Base-by-base conservation (phyloP, 1,284 basidiomycete genomes). In the Melampsora abietis-canadensis region DNA sequence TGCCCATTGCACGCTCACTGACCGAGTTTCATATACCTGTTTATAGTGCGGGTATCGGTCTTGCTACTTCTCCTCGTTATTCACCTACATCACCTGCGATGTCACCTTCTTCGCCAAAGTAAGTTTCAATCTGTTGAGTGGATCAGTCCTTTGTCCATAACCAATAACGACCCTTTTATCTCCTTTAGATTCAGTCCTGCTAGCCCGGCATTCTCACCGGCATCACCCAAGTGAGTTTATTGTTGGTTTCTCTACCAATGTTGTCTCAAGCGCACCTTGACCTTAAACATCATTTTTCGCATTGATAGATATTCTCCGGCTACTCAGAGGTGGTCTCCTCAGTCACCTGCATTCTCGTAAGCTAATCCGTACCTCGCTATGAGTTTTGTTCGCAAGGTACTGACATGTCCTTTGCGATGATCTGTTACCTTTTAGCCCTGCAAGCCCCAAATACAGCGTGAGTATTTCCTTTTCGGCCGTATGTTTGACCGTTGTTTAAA, bases 51-150 rank as follows among this genome's bases (percentile, higher is more conserved):
- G 68, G 67, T 15, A 48, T 60, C 30, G 72, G 72, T 34, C 27
- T 68, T 44, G 78, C 79, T 44, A 77, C 80, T 31, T 78, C 77
- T 61, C 79, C 81, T 4, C 88, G 88, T 19, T 93, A 92, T 81
- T 94, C 92, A 2, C 92, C 92, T 0, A 92, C 92, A 1, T 92
- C 91, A 78, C 83, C 83, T 8, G 80, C 81, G 62, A 82, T 82
- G 77, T 81, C 81, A 62, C 82, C 82, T 10, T 81, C 82, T 10
- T 82, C 80, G 12, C 81, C 82, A 15, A 66, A 76, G 77, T 68
- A 34, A 65, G 60, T 70, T 34, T 51, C 21, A 15, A 14, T 70
- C 8, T 21, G 5, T 8, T 30, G 21, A n/a, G 24, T 27, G 14
- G 51, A 91, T 90, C n/a, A n/a, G n/a, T 1, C 91, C 91, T 0